Percentiles rank a stretch among this genome's conserved stretches.
Evolutionary conservation across 202 grass and related monocot genomes (phyloP).

Genomic region (Elaeis oleifera): DNA sequence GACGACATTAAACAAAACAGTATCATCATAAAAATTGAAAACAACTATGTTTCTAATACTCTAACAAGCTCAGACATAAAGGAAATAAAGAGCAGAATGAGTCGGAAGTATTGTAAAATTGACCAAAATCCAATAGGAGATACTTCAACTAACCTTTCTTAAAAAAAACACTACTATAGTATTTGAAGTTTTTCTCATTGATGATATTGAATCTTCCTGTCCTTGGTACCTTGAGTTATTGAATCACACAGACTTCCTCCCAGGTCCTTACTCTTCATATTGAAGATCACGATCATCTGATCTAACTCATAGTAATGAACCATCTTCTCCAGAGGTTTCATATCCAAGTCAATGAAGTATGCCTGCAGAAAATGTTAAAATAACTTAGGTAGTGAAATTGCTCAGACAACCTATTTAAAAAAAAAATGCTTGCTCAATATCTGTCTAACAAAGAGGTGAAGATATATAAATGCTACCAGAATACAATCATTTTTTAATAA

Average conservation of each 20-base stretch:
- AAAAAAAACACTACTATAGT: no score
- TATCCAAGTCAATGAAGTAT: slow-evolving; percentile 74
- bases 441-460: no score
- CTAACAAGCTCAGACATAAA: no score
- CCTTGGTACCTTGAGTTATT: slow-evolving; percentile 6
- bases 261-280: slow-evolving; percentile 33
- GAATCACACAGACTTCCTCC: slow-evolving; percentile 1
- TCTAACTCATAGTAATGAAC: slow-evolving; percentile 61
- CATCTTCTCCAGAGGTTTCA: slow-evolving; percentile 89
- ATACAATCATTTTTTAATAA: no score
- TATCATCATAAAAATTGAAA: no score
- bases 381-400: slow-evolving; percentile 3
- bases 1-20: no score
- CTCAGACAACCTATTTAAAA: not conserved
- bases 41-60: no score
- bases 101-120: no score
- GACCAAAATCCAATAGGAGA: no score
- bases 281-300: slow-evolving; percentile 68
- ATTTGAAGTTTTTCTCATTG: not conserved
- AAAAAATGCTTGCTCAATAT: not conserved
- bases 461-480: no score
- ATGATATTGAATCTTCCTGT: slow-evolving; percentile 10
- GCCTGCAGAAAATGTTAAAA: slow-evolving; percentile 32
- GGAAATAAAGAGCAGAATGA: no score
- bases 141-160: no score